Percentiles rank a stretch among this genome's conserved stretches.
Conservation (phyloP, 768 basidiomycete species). For the Trametes maxima region DNA sequence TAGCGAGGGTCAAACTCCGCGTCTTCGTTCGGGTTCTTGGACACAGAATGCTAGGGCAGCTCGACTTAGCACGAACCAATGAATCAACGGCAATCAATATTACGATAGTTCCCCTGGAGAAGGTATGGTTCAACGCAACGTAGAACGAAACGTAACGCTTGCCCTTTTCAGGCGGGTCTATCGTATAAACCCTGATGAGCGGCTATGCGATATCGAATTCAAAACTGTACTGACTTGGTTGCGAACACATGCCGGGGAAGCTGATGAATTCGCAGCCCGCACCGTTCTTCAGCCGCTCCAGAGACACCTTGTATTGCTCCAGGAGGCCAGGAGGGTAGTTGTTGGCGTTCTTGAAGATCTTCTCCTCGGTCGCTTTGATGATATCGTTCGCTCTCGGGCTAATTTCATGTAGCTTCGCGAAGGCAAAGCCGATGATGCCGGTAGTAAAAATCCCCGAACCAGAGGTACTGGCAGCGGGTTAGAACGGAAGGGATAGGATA, state of each 20-base stretch:
- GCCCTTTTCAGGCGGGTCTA: constrained; percentile 40
- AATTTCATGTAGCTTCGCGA: constrained; percentile 27
- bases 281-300: constrained; percentile 35
- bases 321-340: constrained; percentile 36
- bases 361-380: constrained; percentile 29
- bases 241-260: constrained; percentile 31
- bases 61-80: background rate
- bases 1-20: constrained; percentile 38
- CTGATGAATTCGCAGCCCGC: constrained; percentile 37
- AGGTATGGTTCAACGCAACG: constrained; percentile 43
- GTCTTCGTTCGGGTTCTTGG: constrained; percentile 31
- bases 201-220: background rate
- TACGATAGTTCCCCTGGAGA: constrained; percentile 54
- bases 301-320: constrained; percentile 45
- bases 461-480: constrained; percentile 20
- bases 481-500: background rate
- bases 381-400: constrained; percentile 28
- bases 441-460: constrained; percentile 32
- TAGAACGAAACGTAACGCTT: constrained; percentile 47
- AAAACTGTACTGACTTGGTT: constrained; percentile 27
- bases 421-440: constrained; percentile 32
- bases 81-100: constrained; percentile 17
- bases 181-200: background rate
- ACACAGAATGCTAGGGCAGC: constrained; percentile 33
- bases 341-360: constrained; percentile 26